Conservation (phyloP, 2,329 filamentous ascomycete genomes). For the Cercospora zeina region DNA sequence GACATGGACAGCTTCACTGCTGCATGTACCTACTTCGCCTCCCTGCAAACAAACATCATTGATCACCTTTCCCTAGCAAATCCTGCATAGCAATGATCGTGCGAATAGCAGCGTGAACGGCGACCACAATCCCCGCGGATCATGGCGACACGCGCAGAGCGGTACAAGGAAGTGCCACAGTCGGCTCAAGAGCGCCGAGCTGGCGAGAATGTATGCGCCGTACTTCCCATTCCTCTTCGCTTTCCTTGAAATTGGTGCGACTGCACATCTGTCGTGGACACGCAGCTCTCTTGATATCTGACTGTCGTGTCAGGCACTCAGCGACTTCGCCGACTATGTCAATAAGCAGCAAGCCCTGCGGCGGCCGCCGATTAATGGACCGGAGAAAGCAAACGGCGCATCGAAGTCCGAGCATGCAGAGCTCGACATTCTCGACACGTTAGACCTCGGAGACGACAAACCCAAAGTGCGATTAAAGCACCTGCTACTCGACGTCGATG, state of each 20-base stretch:
- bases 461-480: slow-evolving; percentile 71
- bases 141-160: slow-evolving; percentile 40
- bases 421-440: slow-evolving; percentile 81
- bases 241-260: not conserved
- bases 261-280: not conserved
- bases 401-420: slow-evolving; percentile 77
- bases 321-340: slow-evolving; percentile 96
- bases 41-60: not conserved
- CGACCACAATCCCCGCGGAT: slow-evolving; percentile 16
- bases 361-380: slow-evolving; percentile 41
- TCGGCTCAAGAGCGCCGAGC: slow-evolving; percentile 77
- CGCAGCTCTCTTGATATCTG: not conserved
- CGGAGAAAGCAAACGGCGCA: slow-evolving; percentile 37
- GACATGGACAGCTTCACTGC: slow-evolving; percentile 8
- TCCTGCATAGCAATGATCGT: slow-evolving; percentile 18
- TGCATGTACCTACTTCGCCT: slow-evolving; percentile 6
- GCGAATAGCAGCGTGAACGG: slow-evolving; percentile 17
- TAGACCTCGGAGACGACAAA: slow-evolving; percentile 69
- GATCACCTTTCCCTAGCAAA: not conserved
- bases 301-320: slow-evolving; percentile 63
- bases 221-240: not conserved
- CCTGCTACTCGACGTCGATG: slow-evolving; percentile 63
- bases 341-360: slow-evolving; percentile 85
- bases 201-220: slow-evolving; percentile 71
- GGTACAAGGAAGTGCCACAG: slow-evolving; percentile 47